Base-by-base conservation (phyloP, 2,329 filamentous ascomycete species). In the Ophiocordyceps camponoti-leonardi region DNA sequence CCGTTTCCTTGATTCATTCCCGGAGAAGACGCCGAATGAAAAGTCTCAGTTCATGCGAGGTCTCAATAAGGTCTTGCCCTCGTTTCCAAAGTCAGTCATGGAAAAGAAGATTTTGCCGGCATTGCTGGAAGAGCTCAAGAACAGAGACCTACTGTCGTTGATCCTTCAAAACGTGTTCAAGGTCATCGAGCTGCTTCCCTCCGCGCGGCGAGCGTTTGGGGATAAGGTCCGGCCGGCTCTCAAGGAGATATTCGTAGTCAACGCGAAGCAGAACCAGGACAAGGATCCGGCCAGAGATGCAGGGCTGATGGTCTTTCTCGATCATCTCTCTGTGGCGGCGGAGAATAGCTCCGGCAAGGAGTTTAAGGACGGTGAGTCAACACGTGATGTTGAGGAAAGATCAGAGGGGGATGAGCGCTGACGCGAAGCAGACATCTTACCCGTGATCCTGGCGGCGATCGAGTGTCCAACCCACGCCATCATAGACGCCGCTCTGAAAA, bases 61-160 rank as follows among this genome's bases (percentile, higher is more conserved):
- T 0, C 68, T 98, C 11, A 80, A 82, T 52, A 83, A 86, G 45
- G 87, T 98, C 12, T 65, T 98, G 47, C 82, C 85, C 0, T 92
- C 92, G 31, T 98, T 98, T 55, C 92, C 92, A 2, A 86, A 84
- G 50, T 86, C 86, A 0, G 88, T 98, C 2, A 77, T 96, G 60
- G 92, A 95, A 58, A 94, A 87, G 67, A 98, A 98, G 62, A 73
- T 98, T 8, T 67, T 98, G 3, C 87, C 86, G 1, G 88, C 84
- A 0, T 64, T 98, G 42, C 66, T 98, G 3, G 92, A 98, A 46
- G 90, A 98, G 62, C 79, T 87, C 60, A 96, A 98, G 58, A 92
- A 98, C 56, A 81, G 78, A 44, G 88, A 94, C 41, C 71, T 96
- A 1, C 67, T 95, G 6, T 81, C 88, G 0, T 67, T 90, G 40